Conservation (phyloP, 192 early-diverging fungal species). For the Umbelopsis vinacea region DNA sequence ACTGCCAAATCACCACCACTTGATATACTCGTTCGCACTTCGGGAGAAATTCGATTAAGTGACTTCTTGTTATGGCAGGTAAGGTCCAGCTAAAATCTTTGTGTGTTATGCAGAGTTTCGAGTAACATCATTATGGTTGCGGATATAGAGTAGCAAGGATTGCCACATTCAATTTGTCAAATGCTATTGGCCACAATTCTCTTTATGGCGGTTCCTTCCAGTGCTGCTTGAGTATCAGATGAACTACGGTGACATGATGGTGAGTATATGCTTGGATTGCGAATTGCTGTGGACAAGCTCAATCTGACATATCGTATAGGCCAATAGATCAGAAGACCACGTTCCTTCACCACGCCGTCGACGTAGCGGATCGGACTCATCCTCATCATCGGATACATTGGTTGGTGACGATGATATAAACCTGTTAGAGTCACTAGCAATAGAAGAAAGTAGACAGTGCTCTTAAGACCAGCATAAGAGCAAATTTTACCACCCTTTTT, state of each 20-base stretch:
- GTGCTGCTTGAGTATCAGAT: conserved; percentile 85
- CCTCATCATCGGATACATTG: conserved; percentile 7
- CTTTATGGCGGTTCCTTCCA: conserved; percentile 82
- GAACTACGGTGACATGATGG: conserved; percentile 23
- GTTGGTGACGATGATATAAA: background rate
- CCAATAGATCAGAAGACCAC: background rate
- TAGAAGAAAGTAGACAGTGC: background rate
- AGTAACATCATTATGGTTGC: too few species aligned
- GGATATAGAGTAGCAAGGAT: conserved; percentile 42
- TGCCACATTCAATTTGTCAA: conserved; percentile 89
- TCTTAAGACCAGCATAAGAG: too few species aligned
- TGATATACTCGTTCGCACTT: conserved; percentile 92
- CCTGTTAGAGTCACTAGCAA: background rate
- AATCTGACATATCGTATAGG: background rate
- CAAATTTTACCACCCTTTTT: too few species aligned
- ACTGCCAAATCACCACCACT: conserved; percentile 69
- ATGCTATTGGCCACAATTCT: conserved; percentile 95
- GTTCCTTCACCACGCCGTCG: background rate
- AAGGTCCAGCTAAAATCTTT: background rate
- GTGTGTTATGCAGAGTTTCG: background rate
- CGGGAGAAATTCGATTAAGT: conserved; percentile 92
- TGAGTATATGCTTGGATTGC: background rate
- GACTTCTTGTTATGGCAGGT: conserved; percentile 96
- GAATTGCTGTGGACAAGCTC: background rate
- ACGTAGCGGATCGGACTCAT: conserved; percentile 7